Conservation (phyloP, 345 rosid species). For the Odontarrhena argentea region DNA sequence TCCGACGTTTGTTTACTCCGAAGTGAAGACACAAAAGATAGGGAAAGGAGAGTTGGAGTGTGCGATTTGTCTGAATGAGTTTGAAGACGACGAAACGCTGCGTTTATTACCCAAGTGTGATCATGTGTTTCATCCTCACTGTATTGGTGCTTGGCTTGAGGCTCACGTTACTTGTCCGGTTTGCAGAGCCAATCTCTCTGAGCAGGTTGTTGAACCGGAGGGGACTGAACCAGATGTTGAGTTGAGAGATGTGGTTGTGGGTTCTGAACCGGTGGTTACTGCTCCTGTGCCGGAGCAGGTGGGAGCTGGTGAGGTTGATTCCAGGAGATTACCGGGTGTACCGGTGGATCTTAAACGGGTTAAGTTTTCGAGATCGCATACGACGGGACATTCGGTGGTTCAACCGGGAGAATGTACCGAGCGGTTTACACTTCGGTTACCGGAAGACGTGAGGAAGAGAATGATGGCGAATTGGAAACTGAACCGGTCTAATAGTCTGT, state of each 20-base stretch:
- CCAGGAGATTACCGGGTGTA: constrained; percentile 41
- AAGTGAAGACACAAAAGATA: constrained; percentile 74
- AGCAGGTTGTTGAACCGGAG: constrained; percentile 36
- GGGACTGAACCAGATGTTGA: constrained; percentile 28
- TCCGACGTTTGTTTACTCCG: constrained; percentile 80
- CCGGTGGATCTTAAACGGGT: constrained; percentile 38
- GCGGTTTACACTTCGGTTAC: constrained; percentile 46
- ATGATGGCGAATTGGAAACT: constrained; percentile 39
- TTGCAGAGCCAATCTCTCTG: constrained; percentile 73
- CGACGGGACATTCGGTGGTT: constrained; percentile 43
- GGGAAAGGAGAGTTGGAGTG: constrained; percentile 91
- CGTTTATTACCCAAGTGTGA: constrained; percentile 91
- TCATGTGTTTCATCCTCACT: constrained; percentile 91
- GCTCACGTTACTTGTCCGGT: constrained; percentile 95
- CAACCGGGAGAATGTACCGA: constrained; percentile 45
- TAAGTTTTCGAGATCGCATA: constrained; percentile 41
- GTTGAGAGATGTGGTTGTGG: constrained; percentile 5
- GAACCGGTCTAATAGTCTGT: constrained; percentile 41
- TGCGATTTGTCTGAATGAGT: constrained; percentile 86
- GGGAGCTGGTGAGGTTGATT: constrained; percentile 11
- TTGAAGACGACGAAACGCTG: constrained; percentile 90
- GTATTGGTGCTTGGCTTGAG: constrained; percentile 82
- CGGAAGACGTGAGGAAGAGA: constrained; percentile 45
- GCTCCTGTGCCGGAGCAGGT: constrained; percentile 26
- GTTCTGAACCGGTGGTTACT: constrained; percentile 32